Base-by-base conservation (phyloP, 352 stramenopile genomes). In the Phytophthora tentaculata region DNA sequence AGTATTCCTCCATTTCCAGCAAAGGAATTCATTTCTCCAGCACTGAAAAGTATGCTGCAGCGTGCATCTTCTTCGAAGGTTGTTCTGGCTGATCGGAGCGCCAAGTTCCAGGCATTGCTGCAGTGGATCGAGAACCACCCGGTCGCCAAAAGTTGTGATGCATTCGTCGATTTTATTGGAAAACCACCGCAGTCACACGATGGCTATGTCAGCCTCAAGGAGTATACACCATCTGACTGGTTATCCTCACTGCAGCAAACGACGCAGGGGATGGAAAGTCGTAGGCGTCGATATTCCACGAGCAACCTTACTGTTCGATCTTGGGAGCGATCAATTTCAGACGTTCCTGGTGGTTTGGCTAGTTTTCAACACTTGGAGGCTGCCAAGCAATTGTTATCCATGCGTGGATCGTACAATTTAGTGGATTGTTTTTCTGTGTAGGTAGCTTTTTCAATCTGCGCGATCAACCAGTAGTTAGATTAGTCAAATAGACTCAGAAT, bases 151-250 rank as follows among this genome's bases (percentile, higher is more conserved):
- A 29, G 63, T 10, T 76, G 54, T 5, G 5, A 56, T 0, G 71
- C 72, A 5, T 86, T 73, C 53, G 32, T 70, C 5, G 62, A 77
- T 10, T 90, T 90, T 48, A 65, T 90, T n/a, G 80, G 82, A 13
- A 71, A 75, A 41, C 78, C 82, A 23, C 82, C 82, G 28, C 82
- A 90, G 56, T 73, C 67, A 56, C 80, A 74, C 20, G 59, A 80
- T 23, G 81, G 80, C 19, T 90, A 90, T 59, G 76, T 86, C 60
- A 90, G 82, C 43, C 67, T 90, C 13, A 90, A 90, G 39, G 73
- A 86, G 61, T 90, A 90, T 64, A 81, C 75, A 23, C 77, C 82
- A 20, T 72, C 79, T 56, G 73, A 88, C 62, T 90, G 80, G 80
- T 59, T 89, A 28, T 76, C 76, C 22, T 77, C 71, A 12, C 61